Conservation (phyloP, 495 filamentous ascomycete genomes). For the Parathielavia appendiculata region DNA sequence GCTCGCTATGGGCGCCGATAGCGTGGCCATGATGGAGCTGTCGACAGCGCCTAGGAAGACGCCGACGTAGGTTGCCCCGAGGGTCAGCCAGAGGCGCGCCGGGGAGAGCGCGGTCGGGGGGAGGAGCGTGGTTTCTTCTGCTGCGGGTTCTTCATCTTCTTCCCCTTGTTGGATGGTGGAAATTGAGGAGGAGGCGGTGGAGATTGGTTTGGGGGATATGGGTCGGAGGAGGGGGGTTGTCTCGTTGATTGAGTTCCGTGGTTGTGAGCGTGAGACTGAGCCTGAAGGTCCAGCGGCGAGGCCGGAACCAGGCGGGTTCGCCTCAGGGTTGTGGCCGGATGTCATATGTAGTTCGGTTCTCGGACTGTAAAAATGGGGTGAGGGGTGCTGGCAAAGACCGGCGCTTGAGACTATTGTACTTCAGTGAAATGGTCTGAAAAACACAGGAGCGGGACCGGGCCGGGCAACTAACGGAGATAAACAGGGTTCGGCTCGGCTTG, state of each 20-base stretch:
- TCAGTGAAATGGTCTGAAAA: background rate
- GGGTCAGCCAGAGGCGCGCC: conserved; percentile 45
- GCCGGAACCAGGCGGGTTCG: background rate
- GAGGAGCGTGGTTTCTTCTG: conserved; percentile 36
- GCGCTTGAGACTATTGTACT: too few species aligned
- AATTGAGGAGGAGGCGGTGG: conserved; percentile 3
- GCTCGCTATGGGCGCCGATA: conserved; percentile 78
- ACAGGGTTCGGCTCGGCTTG: too few species aligned
- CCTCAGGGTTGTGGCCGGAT: background rate
- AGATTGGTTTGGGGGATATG: background rate
- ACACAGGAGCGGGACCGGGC: too few species aligned
- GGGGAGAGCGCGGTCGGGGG: conserved; percentile 42
- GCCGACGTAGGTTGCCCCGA: conserved; percentile 62
- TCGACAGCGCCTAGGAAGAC: conserved; percentile 83
- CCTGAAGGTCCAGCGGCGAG: background rate
- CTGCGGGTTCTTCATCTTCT: conserved; percentile 7
- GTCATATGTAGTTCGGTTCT: background rate
- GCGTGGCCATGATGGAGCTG: conserved; percentile 77
- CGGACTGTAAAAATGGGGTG: background rate
- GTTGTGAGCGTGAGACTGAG: background rate
- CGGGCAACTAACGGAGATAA: too few species aligned
- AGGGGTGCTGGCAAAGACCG: background rate
- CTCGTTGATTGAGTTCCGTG: background rate
- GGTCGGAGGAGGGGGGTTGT: conserved; percentile 13
- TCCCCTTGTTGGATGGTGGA: background rate